Evolutionary conservation across 331 rosid genomes (phyloP), one percentile per base, ranked within the genome.

Genomic region (Spiraea crenata): DNA sequence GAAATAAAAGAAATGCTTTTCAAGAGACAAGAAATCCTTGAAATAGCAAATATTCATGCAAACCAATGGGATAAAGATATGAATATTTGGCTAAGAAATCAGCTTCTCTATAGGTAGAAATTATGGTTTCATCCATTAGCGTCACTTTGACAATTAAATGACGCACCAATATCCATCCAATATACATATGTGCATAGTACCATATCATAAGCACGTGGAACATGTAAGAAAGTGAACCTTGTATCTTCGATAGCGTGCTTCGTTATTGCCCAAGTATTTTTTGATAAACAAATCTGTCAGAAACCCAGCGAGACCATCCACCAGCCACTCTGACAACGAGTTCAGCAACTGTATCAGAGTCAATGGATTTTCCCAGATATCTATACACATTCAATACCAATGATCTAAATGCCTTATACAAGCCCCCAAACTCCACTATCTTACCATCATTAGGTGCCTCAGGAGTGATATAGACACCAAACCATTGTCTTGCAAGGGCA

Each of bases 231-330:
- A 66, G 69, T 88, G 76, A 74, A 93, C 99, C 99, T 93, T 93
- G 90, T 86, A 93, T 84, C 99, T 79, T 71, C 89, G 82, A 66
- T 89, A 91, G 5, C 97, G 92, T 44, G 99, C 97, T 82, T 93
- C 99, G 67, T 93, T 93, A 78, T 89, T 93, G 63, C 99, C 99
- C 76, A 93, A 85, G 82, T 86, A 79, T 77, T 85, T 93, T 82
- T 93, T 89, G 60, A 91, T 81, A 76, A 80, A 93, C 65, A 89
- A 80, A 82, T 95, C 99, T 41, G 95, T 82, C 88, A 95, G 61
- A 81, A 87, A 95, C 70, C 95, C 91, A 48, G 99, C 96, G 61
- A 95, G 97, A 74, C 99, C 97, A 38, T 95, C 99, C 85, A 95
- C 84, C 81, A 95, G 92, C 99, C 97, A 95, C 72, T 91, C 99